Percentiles rank a stretch among this genome's conserved stretches.
These are phyloP conservation scores for Drechslerella dactyloides DNA, from an alignment of 2,329 filamentous ascomycete species.

Conservation along the genomic window DNA sequence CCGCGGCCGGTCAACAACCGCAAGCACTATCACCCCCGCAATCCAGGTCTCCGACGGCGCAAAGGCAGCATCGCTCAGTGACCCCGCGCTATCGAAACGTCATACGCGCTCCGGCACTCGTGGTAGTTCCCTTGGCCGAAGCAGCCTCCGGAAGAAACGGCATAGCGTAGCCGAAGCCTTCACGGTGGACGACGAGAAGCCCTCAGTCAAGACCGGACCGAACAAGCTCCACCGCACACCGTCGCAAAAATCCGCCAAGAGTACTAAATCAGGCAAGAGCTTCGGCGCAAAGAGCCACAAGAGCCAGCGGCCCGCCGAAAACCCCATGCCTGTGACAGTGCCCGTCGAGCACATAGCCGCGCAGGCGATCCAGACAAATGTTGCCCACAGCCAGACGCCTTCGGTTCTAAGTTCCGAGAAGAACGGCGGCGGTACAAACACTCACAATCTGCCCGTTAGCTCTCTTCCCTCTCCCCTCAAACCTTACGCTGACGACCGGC, in stretches of 20 bases:
- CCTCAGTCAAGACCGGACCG: slow-evolving; percentile 4
- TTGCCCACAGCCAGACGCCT: slow-evolving; percentile 16
- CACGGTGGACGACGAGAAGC: slow-evolving; percentile 39
- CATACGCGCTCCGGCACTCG: slow-evolving; percentile 22
- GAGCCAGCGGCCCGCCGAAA: slow-evolving; percentile 5
- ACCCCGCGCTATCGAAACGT: slow-evolving; percentile 30
- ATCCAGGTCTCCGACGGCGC: slow-evolving; percentile 33
- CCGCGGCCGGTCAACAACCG: slow-evolving; percentile 23
- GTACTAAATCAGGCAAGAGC: slow-evolving; percentile 28
- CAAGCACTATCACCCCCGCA: slow-evolving; percentile 17
- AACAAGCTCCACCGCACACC: slow-evolving; percentile 34
- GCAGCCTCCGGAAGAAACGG: slow-evolving; percentile 41
- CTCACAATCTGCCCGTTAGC: slow-evolving; percentile 52
- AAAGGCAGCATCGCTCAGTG: slow-evolving; percentile 23
- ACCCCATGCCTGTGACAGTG: slow-evolving; percentile 10
- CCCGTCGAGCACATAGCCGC: slow-evolving; percentile 19
- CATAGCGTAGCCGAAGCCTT: slow-evolving; percentile 27
- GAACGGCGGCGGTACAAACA: slow-evolving; percentile 15
- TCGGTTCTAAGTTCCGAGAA: slow-evolving; percentile 18
- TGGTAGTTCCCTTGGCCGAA: slow-evolving; percentile 36
- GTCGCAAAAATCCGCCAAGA: slow-evolving; percentile 32
- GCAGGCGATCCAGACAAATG: slow-evolving; percentile 29
- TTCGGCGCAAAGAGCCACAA: slow-evolving; percentile 40
- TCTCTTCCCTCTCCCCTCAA: slow-evolving; percentile 52
- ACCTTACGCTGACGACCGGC: slow-evolving; percentile 51